A percentile compares a stretch with the other conserved stretches of the same genome.
Conservation (phyloP, 345 rosid genomes). For the Gossypium sturtianum region DNA sequence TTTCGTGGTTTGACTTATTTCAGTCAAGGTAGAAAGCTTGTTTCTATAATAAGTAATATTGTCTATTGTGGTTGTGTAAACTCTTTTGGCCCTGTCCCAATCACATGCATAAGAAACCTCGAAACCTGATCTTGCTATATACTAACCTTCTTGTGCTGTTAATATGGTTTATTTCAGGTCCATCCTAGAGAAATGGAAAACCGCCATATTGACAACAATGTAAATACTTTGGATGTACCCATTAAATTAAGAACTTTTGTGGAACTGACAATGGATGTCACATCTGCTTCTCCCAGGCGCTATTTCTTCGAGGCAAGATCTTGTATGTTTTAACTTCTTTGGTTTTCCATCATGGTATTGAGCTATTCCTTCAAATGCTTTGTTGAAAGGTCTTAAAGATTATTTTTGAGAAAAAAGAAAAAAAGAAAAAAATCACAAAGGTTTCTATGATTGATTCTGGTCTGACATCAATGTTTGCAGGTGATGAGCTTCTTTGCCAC, state of each 20-base stretch:
- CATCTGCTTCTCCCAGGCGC: constrained; percentile 87
- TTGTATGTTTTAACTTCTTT: constrained; percentile 18
- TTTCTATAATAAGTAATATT: not conserved
- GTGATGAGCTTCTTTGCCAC: constrained; percentile 86
- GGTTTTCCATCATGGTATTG: not conserved
- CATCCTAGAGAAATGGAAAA: constrained; percentile 39
- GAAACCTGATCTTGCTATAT: not conserved
- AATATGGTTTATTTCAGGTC: constrained; percentile 43
- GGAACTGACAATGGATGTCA: constrained; percentile 89
- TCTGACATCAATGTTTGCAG: constrained; percentile 29
- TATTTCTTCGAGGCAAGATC: constrained; percentile 89
- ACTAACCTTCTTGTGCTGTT: constrained; percentile 3
- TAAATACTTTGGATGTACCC: constrained; percentile 31
- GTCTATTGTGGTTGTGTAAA: not conserved
- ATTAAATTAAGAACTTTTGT: constrained; percentile 62
- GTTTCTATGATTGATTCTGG: not conserved
- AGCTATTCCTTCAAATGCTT: not conserved
- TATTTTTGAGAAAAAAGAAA: not conserved
- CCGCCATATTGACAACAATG: constrained; percentile 16
- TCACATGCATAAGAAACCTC: constrained; percentile 1
- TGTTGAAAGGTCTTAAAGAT: not conserved
- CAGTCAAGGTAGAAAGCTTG: not conserved
- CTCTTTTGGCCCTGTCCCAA: not conserved
- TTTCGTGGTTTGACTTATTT: not conserved
- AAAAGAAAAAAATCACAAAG: not conserved